These are phyloP conservation scores for Lachnellula suecica DNA, from an alignment of 2,329 filamentous ascomycete species.

Conservation along the genomic window DNA sequence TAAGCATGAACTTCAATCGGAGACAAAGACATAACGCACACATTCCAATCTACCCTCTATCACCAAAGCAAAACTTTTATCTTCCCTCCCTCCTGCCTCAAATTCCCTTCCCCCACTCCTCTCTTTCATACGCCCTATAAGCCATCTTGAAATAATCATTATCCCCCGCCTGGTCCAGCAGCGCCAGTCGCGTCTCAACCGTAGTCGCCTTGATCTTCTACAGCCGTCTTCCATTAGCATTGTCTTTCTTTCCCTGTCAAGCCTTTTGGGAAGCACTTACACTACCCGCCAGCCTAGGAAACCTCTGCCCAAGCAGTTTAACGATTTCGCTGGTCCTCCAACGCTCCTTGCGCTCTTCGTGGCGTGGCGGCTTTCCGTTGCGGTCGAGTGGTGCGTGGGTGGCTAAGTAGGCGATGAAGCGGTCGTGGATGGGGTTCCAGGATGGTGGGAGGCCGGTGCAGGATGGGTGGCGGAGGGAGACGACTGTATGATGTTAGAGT, in stretches of 20 bases:
- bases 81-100: neutral
- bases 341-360: constrained; percentile 22
- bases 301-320: constrained; percentile 18
- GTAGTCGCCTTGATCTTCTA: constrained; percentile 17
- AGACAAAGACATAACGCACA: neutral
- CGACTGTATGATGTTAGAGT: neutral
- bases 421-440: constrained; percentile 25
- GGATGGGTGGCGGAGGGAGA: constrained; percentile 16
- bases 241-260: neutral
- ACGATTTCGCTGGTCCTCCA: constrained; percentile 24
- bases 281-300: constrained; percentile 15
- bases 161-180: constrained; percentile 22
- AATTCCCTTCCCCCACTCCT: constrained; percentile 24
- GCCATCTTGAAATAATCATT: constrained; percentile 27
- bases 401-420: constrained; percentile 28
- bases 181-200: constrained; percentile 23
- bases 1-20: neutral
- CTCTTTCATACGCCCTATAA: constrained; percentile 23
- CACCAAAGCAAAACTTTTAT: neutral
- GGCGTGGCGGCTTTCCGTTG: constrained; percentile 14
- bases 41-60: neutral
- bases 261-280: constrained; percentile 19
- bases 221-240: constrained; percentile 1
- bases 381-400: constrained; percentile 27
- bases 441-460: constrained; percentile 20